A percentile compares a stretch with the other conserved stretches of the same genome.
These are phyloP conservation scores for Aspergillus arachidicola DNA, from an alignment of 2,329 filamentous ascomycete genomes.

Conservation along the genomic window DNA sequence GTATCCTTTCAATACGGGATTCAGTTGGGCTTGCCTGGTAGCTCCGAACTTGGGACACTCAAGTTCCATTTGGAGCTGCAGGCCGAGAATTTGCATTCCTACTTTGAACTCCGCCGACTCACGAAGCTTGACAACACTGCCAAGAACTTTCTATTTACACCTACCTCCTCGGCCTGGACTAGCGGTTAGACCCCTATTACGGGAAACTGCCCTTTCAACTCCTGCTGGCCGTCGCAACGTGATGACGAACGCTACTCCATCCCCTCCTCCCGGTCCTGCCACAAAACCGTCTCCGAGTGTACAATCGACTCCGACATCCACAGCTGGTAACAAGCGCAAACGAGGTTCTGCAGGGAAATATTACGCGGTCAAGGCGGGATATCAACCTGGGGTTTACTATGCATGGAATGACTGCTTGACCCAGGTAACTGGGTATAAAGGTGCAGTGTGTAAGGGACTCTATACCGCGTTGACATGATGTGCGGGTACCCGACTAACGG, in stretches of 20 bases:
- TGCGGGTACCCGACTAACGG: too few relatives aligned
- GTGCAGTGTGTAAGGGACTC: conserved; percentile 65
- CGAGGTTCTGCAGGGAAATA: conserved; percentile 56
- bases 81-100: conserved; percentile 22
- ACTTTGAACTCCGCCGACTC: conserved; percentile 14
- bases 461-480: background rate
- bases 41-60: conserved; percentile 31
- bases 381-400: conserved; percentile 64
- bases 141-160: conserved; percentile 9
- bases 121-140: conserved; percentile 16
- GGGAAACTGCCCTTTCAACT: background rate
- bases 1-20: conserved; percentile 11
- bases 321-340: conserved; percentile 59
- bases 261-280: conserved; percentile 36
- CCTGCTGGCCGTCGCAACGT: conserved; percentile 9
- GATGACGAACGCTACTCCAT: conserved; percentile 38
- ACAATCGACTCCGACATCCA: conserved; percentile 32
- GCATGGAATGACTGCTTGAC: conserved; percentile 64
- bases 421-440: conserved; percentile 65
- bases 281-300: conserved; percentile 29
- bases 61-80: conserved; percentile 30
- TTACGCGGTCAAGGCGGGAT: conserved; percentile 65
- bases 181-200: background rate
- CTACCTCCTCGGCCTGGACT: background rate
- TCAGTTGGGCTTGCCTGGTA: conserved; percentile 20